Evolutionary conservation across 345 rosid species (phyloP).

Genomic region (Gossypium thurberi): DNA sequence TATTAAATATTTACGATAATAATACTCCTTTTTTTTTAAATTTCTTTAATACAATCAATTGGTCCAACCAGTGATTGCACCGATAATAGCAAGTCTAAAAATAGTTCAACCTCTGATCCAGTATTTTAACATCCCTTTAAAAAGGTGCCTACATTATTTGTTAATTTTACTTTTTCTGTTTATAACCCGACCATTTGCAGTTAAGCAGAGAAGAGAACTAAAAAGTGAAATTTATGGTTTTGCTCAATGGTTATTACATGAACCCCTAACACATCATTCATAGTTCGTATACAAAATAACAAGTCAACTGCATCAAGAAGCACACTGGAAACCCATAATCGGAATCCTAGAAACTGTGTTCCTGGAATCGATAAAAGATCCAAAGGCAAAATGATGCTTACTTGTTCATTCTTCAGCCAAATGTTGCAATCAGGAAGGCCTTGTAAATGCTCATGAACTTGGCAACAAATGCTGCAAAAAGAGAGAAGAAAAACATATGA

Average conservation of each 20-base stretch:
- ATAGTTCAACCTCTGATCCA: no score
- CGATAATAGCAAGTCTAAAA: no score
- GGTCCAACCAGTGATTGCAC: no score
- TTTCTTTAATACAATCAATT: no score
- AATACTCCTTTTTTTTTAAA: no score
- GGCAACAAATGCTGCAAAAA: constrained; percentile 74
- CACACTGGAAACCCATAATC: no score
- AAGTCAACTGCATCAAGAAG: neutral
- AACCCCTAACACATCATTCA: neutral
- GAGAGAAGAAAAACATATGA: neutral
- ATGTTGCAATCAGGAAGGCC: constrained; percentile 72
- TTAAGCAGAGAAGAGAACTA: neutral
- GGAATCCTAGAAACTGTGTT: neutral
- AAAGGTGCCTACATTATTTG: no score
- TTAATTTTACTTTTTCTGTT: no score
- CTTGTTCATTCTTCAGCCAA: constrained; percentile 42
- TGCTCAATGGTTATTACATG: no score
- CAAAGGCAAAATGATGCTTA: neutral
- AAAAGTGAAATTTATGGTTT: neutral
- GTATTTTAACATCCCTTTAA: no score
- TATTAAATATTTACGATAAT: no score
- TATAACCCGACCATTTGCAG: no score
- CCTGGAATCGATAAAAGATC: neutral
- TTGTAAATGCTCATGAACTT: constrained; percentile 94
- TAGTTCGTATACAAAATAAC: neutral